Base-by-base conservation (phyloP, 371 early-diverging fungal species). In the Quaeritorhiza haematococci region DNA sequence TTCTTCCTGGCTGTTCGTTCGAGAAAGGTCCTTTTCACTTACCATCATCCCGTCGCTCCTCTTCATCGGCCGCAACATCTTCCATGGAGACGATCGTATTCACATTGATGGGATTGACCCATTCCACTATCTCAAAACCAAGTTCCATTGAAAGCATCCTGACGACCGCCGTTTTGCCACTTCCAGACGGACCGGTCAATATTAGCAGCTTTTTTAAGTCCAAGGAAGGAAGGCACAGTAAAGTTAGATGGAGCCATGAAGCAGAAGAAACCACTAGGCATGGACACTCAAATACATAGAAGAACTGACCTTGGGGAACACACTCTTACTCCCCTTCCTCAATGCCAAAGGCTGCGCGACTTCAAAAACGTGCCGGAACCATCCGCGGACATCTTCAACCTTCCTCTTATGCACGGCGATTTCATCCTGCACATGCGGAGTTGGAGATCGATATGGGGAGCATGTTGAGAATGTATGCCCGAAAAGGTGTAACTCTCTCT, bases 171-270 rank as follows among this genome's bases (percentile, higher is more conserved):
- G 89, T 86, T 63, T 88, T 88, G 34, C 86, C 84, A 23, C 78
- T 59, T n/a, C 89, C 89, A 5, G 88, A 76, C 33, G 87, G 88
- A 21, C 89, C 89, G 19, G 80, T 83, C n/a, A 88, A 61, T 3
- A 84, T 72, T 2, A 88, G 68, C 4, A 88, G 58, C 56, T 62
- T 24, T 33, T 42, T 46, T 17, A n/a, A n/a, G 3, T 24, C 50
- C 58, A 60, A 26, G 27, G 41, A 33, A n/a, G 51, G 19, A 30
- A 1, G 15, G 21, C 24, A 45, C 38, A n/a, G 8, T 30, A 26
- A n/a, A n/a, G n/a, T n/a, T n/a, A n/a, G n/a, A n/a, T n/a, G n/a
- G n/a, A n/a, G n/a, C n/a, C n/a, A n/a, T n/a, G 27, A 19, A 45
- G 21, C n/a, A 27, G 19, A 38, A 35, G 7, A 13, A 19, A 5